Evolutionary conservation across 176 grass and related monocot genomes (phyloP), one percentile per base, ranked within the genome.

Genomic region (Triticum turgidum): DNA sequence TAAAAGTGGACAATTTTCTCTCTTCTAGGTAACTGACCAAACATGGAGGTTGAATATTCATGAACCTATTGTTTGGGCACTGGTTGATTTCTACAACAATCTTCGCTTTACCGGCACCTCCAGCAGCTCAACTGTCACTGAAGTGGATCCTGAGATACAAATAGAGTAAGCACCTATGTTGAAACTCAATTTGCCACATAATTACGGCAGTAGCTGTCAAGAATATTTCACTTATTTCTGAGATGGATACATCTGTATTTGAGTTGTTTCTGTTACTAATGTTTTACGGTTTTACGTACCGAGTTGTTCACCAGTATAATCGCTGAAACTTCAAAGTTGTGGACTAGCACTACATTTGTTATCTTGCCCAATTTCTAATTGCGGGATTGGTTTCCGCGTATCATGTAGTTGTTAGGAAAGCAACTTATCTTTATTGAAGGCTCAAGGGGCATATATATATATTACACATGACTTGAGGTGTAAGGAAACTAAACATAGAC

Each of bases 1-100:
- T 86, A 49, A 87, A 32, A 37, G 78, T 59, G 21, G 38, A 13
- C 56, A 27, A 12, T 5, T 59, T 13, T 77, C 41, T 79, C 81
- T 92, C 73, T 90, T 80, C 25, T 83, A 98, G 96, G 96, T 98
- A 58, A 94, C 90, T 24, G 87, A 98, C 88, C 87, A 92, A 70
- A 84, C 82, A 63, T 98, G 96, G 93, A 96, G 91, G 85, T 62
- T 96, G 49, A 98, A 92, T 91, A 89, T 98, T 94, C 96, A 98
- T 88, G 96, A 98, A 80, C 96, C 96, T 86, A 92, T 98, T 77
- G 92, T 98, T 91, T 98, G 96, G 96, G 96, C 96, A 65, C 76
- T 98, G 76, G 75, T 96, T 83, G 92, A 94, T 79, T 96, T 94
- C 83, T 98, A 98, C 83, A 87, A 84, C 37, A 96, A 90, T 96